Evolutionary conservation across 2,329 filamentous ascomycete species (phyloP), one percentile per base, ranked within the genome.

Genomic region (Beauveria bassiana): DNA sequence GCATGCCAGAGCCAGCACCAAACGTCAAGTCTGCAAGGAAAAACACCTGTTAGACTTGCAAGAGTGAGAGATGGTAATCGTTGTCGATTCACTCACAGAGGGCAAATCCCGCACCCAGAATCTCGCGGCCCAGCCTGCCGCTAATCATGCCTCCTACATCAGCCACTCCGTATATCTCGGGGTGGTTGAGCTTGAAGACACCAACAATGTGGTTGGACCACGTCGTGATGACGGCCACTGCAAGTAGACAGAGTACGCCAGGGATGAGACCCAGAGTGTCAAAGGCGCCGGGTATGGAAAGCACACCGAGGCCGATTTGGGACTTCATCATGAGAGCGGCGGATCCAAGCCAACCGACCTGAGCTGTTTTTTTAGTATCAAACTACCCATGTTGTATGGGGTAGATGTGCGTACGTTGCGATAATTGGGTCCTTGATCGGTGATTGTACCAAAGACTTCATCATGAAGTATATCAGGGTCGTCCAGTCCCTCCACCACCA

Each of bases 151-250:
- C 31, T 31, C 79, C 80, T 2, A 75, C 80, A 66, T 83, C 81
- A 53, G 81, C 80, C 60, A 83, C 79, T 28, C 77, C 75, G 66
- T 83, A 82, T 1, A 82, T 77, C 43, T 78, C 73, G 3, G 74
- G 75, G 65, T 83, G 80, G 10, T 71, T 70, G 43, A 78, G 64
- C 64, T 83, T 83, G 71, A 83, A 83, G n/a, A 71, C 66, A 9
- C 78, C 79, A 12, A 81, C 71, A 26, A 80, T 77, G 63, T 78
- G 80, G 58, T 74, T 72, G 2, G 77, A 79, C 79, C 79, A 81
- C 2, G 75, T 77, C 0, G 78, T 80, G 64, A 81, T 78, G 22
- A 34, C 62, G 1, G 71, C 75, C 31, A 81, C 73, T 3, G 66
- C 61, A 3, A 73, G 45, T 7, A 82, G 70, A 28, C 73, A 71